Evolutionary conservation across 169 alveolate species (phyloP), one percentile per base, ranked within the genome.

Genomic region (Eimeria necatrix): DNA sequence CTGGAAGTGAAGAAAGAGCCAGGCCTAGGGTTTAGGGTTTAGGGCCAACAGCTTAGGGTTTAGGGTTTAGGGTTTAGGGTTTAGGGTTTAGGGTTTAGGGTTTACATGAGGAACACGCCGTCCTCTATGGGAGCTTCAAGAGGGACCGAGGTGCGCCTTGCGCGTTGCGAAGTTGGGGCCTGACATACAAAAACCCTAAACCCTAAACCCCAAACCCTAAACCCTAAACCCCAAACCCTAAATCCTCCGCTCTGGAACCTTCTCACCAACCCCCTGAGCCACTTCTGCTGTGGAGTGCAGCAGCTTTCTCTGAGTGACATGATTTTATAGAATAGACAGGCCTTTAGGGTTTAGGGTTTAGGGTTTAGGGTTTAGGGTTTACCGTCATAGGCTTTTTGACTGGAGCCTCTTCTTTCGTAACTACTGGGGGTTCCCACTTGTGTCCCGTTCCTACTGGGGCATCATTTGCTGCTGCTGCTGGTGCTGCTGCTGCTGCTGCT

Each of bases 191-290:
- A 74, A 74, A 26, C 85, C 52, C 85, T 41, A 74, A 74, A 74
- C 85, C 85, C 85, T 74, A 74, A 74, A 74, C 85, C 85, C 85
- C 41, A 74, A 74, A 74, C 85, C 85, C 85, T 74, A 74, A 1
- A 68, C 46, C 46, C 78, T 20, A 68, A 68, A 68, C 78, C 46
- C 49, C n/a, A 68, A 22, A 68, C 78, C 78, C 78, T 4, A 68
- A 68, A 68, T 49, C 78, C 78, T 68, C 0, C 6, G 48, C 3
- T 24, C 0, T 16, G 26, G 49, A 26, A 64, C 41, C 2, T 32
- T 32, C 41, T 32, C 41, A 32, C 41, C 41, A 32, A 32, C 41
- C 41, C 41, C 41, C 41, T 32, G 41, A 32, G 41, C 41, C 2
- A 0, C 2, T 2, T 32, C 0, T 32, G 41, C 41, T 32, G 41